These are phyloP conservation scores for Bimuria novae-zelandiae DNA, from an alignment of 2,329 filamentous ascomycete species.

Conservation along the genomic window DNA sequence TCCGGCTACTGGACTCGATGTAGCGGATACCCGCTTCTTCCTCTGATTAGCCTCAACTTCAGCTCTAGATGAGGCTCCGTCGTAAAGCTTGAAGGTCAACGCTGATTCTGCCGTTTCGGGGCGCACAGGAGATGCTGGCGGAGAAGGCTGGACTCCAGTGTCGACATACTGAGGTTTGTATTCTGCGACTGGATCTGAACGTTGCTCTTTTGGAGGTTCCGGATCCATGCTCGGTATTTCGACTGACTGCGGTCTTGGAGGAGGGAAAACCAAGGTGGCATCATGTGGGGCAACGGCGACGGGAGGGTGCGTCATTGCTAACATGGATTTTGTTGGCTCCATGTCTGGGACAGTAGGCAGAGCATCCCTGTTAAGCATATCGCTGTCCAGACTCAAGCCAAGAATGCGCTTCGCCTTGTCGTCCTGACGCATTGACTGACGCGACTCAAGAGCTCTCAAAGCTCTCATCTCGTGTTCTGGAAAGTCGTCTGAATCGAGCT, in stretches of 20 bases:
- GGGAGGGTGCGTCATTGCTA: slow-evolving; percentile 29
- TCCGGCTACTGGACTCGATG: slow-evolving; percentile 19
- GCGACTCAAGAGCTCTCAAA: slow-evolving; percentile 46
- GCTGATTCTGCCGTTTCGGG: slow-evolving; percentile 26
- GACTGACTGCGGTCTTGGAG: slow-evolving; percentile 30
- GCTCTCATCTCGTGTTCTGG: slow-evolving; percentile 49
- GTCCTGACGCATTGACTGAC: slow-evolving; percentile 48
- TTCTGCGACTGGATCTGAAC: background rate
- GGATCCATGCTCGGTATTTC: slow-evolving; percentile 2
- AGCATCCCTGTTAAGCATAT: slow-evolving; percentile 29
- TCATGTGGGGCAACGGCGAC: slow-evolving; percentile 30
- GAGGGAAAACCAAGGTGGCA: slow-evolving; percentile 38
- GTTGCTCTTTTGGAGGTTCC: slow-evolving; percentile 1
- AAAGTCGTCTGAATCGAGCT: slow-evolving; percentile 71
- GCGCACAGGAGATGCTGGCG: slow-evolving; percentile 72
- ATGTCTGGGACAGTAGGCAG: slow-evolving; percentile 24
- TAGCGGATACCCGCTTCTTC: slow-evolving; percentile 65
- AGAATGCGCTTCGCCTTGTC: slow-evolving; percentile 54
- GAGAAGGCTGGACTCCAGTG: slow-evolving; percentile 80
- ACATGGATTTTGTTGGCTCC: slow-evolving; percentile 28
- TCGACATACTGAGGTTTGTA: slow-evolving; percentile 64
- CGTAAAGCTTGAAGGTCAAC: slow-evolving; percentile 28
- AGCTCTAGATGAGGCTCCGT: slow-evolving; percentile 20
- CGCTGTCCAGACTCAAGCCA: slow-evolving; percentile 43
- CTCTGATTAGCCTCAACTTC: slow-evolving; percentile 75